phyloP scores from a whole-genome alignment of 2,329 filamentous ascomycete genomes.

The Bisporella sp. region DNA sequence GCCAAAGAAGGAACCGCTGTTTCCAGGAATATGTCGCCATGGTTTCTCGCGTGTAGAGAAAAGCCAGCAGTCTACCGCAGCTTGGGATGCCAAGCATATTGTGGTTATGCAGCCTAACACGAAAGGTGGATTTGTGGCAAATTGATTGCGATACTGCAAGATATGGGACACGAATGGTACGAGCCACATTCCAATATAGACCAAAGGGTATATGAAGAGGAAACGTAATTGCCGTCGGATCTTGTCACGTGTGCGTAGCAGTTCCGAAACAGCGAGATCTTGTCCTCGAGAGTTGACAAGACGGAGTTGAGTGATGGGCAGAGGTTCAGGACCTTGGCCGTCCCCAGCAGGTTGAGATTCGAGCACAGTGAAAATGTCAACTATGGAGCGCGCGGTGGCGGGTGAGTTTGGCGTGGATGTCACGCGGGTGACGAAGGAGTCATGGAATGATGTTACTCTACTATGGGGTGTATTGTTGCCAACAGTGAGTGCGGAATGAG shows the following conservation, averaged over 20 bases:
- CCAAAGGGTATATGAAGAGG: slow-evolving; percentile 68
- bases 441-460: slow-evolving; percentile 14
- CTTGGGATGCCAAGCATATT: slow-evolving; percentile 57
- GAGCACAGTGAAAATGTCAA: slow-evolving; percentile 17
- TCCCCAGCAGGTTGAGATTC: slow-evolving; percentile 11
- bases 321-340: slow-evolving; percentile 1
- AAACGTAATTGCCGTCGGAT: slow-evolving; percentile 63
- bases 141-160: slow-evolving; percentile 48
- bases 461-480: slow-evolving; percentile 5
- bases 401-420: slow-evolving; percentile 10
- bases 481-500: not conserved
- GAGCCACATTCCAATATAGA: slow-evolving; percentile 68
- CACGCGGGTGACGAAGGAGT: slow-evolving; percentile 14
- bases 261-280: slow-evolving; percentile 26
- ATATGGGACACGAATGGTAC: slow-evolving; percentile 62
- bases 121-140: slow-evolving; percentile 45
- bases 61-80: slow-evolving; percentile 59
- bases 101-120: slow-evolving; percentile 47
- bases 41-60: slow-evolving; percentile 66
- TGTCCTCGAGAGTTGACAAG: slow-evolving; percentile 21
- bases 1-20: slow-evolving; percentile 30
- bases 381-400: slow-evolving; percentile 10
- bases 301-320: slow-evolving; percentile 16
- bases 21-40: slow-evolving; percentile 50
- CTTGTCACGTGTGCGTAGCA: slow-evolving; percentile 39